phyloP scores from a whole-genome alignment of 257 asterid species.

The Gardenia jasminoides region DNA sequence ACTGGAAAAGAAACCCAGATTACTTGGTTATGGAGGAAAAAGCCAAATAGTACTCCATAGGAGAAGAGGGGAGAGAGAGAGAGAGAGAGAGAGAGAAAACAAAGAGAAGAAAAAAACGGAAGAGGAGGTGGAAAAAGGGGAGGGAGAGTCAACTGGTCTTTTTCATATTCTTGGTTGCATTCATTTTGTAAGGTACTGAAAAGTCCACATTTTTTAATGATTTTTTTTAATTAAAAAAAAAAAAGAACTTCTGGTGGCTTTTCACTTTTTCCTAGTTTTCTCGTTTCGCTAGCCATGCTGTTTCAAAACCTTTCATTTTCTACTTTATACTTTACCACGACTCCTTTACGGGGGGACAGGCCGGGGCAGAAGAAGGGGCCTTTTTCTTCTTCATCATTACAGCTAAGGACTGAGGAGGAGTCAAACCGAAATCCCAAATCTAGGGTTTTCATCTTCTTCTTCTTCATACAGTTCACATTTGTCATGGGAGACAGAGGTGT shows the following conservation, averaged over 20 bases:
- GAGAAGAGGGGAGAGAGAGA: not conserved
- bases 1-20: not conserved
- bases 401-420: slow-evolving; percentile 45
- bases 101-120: not conserved
- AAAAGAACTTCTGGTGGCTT: not conserved
- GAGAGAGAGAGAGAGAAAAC: not conserved
- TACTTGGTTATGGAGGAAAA: not conserved
- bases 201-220: slow-evolving; percentile 31
- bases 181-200: slow-evolving; percentile 39
- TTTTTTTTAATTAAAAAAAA: not conserved
- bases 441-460: slow-evolving; percentile 34
- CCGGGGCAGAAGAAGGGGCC: not conserved
- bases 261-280: slow-evolving; percentile 15
- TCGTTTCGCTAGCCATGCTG: not conserved
- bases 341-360: not conserved
- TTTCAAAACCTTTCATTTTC: slow-evolving; percentile 35
- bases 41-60: not conserved
- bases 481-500: not conserved
- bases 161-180: slow-evolving; percentile 20
- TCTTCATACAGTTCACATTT: slow-evolving; percentile 13
- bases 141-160: slow-evolving; percentile 28
- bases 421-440: slow-evolving; percentile 24
- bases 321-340: slow-evolving; percentile 8
- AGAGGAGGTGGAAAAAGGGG: not conserved
- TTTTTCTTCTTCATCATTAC: slow-evolving; percentile 27